phyloP scores from a whole-genome alignment of 768 basidiomycete species.

The Amyloporia xantha region DNA sequence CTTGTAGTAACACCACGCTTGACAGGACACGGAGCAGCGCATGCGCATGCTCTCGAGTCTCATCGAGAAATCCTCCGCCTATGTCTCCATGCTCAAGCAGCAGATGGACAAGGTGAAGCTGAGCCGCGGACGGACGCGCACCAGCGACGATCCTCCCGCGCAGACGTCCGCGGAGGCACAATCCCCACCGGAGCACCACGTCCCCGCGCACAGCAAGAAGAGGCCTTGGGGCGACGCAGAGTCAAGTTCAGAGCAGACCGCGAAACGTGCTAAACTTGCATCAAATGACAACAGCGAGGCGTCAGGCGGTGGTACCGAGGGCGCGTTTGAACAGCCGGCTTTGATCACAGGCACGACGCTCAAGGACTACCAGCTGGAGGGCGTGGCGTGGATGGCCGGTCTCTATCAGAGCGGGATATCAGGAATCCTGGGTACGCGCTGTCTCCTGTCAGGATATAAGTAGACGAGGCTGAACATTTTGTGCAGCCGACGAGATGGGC shows the following conservation, averaged over 20 bases:
- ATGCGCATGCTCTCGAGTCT: constrained; percentile 49
- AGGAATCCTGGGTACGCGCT: constrained; percentile 62
- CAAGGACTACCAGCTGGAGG: constrained; percentile 89
- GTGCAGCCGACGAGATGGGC: constrained; percentile 90
- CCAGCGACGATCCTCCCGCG: neutral
- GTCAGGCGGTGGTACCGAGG: neutral
- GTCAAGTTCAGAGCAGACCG: constrained; percentile 8
- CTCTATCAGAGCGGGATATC: constrained; percentile 81
- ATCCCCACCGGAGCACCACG: constrained; percentile 9
- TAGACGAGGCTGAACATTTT: too few species aligned
- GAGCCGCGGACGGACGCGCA: neutral
- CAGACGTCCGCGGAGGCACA: neutral
- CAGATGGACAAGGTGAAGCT: constrained; percentile 64
- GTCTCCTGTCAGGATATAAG: too few species aligned
- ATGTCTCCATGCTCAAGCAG: constrained; percentile 60
- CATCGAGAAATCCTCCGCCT: constrained; percentile 71
- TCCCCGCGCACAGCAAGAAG: constrained; percentile 8
- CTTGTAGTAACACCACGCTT: neutral
- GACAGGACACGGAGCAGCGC: constrained; percentile 9
- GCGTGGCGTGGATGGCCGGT: constrained; percentile 92
- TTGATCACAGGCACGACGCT: constrained; percentile 80
- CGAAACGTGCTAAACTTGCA: constrained; percentile 20
- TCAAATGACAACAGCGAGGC: neutral
- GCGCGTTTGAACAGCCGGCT: constrained; percentile 59
- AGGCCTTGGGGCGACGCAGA: constrained; percentile 14